A percentile compares a stretch with the other conserved stretches of the same genome.
phyloP scores from a whole-genome alignment of 345 rosid genomes.

The Heritiera fomes region DNA sequence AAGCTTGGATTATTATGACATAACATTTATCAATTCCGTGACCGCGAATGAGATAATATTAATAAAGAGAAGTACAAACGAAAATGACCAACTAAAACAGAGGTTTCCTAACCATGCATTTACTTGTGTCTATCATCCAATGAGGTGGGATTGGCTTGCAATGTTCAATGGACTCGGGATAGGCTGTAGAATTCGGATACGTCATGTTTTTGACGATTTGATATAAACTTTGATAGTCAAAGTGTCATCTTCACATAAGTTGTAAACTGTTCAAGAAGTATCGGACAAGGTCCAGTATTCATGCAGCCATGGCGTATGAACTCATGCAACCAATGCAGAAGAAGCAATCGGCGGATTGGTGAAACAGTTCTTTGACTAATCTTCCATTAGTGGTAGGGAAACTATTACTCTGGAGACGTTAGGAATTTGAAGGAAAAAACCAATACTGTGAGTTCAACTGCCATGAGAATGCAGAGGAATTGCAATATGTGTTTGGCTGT shows the following conservation, averaged over 20 bases:
- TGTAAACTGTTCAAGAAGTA: too few species aligned
- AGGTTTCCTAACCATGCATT: background rate
- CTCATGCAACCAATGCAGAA: background rate
- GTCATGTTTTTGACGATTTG: too few species aligned
- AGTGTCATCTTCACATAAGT: too few species aligned
- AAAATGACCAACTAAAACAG: background rate
- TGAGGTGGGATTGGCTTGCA: background rate
- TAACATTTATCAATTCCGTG: too few species aligned
- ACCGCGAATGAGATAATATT: too few species aligned
- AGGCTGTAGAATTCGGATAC: too few species aligned
- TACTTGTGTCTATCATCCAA: too few species aligned
- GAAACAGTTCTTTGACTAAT: background rate
- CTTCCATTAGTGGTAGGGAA: background rate
- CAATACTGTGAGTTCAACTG: constrained; percentile 12
- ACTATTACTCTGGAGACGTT: background rate
- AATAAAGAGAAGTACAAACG: background rate
- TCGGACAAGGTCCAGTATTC: background rate
- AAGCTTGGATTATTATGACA: too few species aligned
- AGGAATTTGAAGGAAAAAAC: background rate
- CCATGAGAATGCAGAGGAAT: background rate
- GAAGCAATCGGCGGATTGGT: background rate
- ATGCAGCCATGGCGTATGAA: background rate
- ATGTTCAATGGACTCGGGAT: too few species aligned
- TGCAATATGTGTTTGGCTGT: background rate
- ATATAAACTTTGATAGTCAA: too few species aligned